A percentile compares a stretch with the other conserved stretches of the same genome.
phyloP scores from a whole-genome alignment of 345 rosid species.

The Gossypium rotundifolium region DNA sequence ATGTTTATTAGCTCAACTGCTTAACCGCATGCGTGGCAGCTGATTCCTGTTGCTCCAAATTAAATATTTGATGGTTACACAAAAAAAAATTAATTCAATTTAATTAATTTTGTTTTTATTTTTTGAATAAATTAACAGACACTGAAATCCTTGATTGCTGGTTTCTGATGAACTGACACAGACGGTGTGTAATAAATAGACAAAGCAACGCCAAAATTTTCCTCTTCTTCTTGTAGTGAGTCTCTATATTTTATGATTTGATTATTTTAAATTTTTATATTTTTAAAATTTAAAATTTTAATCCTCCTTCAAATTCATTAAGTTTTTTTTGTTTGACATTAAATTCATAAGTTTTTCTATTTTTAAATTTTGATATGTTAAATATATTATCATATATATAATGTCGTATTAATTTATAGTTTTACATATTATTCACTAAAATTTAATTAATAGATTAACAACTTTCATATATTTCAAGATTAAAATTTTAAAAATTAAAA shows the following conservation, averaged over 20 bases:
- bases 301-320: too few relatives aligned
- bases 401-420: too few relatives aligned
- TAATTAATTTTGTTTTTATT: background rate
- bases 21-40: slow-evolving; percentile 1
- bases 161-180: slow-evolving; percentile 1
- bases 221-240: background rate
- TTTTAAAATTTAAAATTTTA: too few relatives aligned
- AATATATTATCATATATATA: too few relatives aligned
- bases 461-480: too few relatives aligned
- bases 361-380: too few relatives aligned
- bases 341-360: too few relatives aligned
- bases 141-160: slow-evolving; percentile 17
- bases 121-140: background rate
- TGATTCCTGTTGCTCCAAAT: background rate
- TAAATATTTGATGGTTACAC: background rate
- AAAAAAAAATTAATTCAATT: background rate
- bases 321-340: too few relatives aligned
- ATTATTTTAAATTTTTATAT: background rate
- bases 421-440: too few relatives aligned
- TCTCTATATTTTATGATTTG: background rate
- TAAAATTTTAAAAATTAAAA: too few relatives aligned
- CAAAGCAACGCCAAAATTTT: background rate
- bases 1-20: background rate
- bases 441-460: too few relatives aligned
- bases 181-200: background rate